Conservation (phyloP, 1,139 yeast species). For the Blastobotrys capitulatus region DNA sequence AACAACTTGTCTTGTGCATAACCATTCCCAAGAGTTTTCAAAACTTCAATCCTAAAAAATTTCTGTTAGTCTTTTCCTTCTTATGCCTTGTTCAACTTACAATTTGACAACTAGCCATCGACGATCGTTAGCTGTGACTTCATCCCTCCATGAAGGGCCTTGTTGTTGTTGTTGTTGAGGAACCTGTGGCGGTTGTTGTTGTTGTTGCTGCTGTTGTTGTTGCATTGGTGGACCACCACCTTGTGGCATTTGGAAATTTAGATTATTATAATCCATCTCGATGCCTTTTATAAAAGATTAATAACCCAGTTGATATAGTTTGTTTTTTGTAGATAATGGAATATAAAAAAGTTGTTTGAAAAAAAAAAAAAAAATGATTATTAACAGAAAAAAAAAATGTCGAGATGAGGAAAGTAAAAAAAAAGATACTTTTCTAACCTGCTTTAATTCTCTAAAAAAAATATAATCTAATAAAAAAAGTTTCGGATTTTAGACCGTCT, state of each 20-base stretch:
- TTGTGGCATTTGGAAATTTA: constrained; percentile 7
- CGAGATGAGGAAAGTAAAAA: no score
- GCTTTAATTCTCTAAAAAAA: no score
- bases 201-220: constrained; percentile 6
- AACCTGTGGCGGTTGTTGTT: constrained; percentile 8
- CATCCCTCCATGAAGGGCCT: constrained; percentile 20
- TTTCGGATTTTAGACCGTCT: no score
- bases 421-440: neutral
- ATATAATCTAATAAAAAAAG: no score
- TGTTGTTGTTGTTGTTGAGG: constrained; percentile 3
- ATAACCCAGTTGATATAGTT: no score
- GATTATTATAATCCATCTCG: constrained; percentile 2
- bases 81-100: neutral
- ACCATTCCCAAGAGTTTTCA: constrained; percentile 24
- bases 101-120: constrained; percentile 19
- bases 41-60: constrained; percentile 1
- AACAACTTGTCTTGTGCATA: constrained; percentile 28
- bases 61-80: neutral
- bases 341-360: no score
- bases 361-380: neutral
- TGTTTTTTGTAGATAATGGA: no score
- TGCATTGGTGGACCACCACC: constrained; percentile 3
- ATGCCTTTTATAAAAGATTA: no score
- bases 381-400: neutral
- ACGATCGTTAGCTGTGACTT: constrained; percentile 26